phyloP scores from a whole-genome alignment of 2,329 filamentous ascomycete species.

The Elsinoe perseae region DNA sequence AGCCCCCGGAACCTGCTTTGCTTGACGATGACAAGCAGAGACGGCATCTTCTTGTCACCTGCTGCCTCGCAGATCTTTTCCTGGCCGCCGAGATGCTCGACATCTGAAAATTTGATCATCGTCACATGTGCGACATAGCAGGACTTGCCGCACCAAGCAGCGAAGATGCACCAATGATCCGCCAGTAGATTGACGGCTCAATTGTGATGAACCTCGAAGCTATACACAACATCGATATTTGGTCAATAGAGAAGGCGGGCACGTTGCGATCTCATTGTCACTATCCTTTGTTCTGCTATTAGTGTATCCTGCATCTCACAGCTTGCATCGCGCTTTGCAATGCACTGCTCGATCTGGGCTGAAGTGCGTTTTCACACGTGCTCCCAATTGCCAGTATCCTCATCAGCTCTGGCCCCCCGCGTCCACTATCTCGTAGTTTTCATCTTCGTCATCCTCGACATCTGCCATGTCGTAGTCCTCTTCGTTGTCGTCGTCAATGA shows the following conservation, averaged over 20 bases:
- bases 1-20: background rate
- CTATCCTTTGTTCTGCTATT: too few relatives aligned
- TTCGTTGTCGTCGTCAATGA: background rate
- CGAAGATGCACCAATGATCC: too few relatives aligned
- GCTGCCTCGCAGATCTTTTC: background rate
- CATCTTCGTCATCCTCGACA: background rate
- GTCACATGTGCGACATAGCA: too few relatives aligned
- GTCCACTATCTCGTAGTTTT: background rate
- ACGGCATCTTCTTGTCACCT: background rate
- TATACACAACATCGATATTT: too few relatives aligned
- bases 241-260: too few relatives aligned
- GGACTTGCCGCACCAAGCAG: background rate
- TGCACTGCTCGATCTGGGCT: too few relatives aligned
- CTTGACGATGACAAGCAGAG: background rate
- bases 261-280: too few relatives aligned
- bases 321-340: too few relatives aligned
- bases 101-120: background rate
- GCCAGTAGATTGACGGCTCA: too few relatives aligned
- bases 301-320: too few relatives aligned
- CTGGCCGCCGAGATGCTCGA: background rate
- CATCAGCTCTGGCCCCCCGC: background rate
- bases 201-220: too few relatives aligned
- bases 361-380: too few relatives aligned
- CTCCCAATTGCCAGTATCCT: background rate
- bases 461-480: background rate